Conservation (phyloP, 352 stramenopile species). For the Phytophthora palmivora region DNA sequence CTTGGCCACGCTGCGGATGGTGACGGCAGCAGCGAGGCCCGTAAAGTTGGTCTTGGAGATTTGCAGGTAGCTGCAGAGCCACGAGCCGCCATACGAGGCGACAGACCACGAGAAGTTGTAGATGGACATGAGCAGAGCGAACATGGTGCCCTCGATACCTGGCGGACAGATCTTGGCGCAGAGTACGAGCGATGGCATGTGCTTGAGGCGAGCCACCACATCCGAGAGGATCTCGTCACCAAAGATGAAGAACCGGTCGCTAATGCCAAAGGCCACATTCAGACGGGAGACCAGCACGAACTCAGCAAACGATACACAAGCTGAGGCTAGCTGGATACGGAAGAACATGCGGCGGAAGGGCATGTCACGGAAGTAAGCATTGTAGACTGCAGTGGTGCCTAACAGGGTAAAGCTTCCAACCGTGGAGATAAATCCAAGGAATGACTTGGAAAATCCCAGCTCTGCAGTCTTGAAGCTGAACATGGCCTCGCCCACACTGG, state of each 20-base stretch:
- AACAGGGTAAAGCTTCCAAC: slow-evolving; percentile 76
- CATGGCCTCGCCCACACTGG: slow-evolving; percentile 80
- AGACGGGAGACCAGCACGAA: slow-evolving; percentile 75
- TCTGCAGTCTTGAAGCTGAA: slow-evolving; percentile 88
- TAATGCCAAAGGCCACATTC: slow-evolving; percentile 65
- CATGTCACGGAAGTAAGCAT: slow-evolving; percentile 82
- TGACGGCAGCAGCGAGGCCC: slow-evolving; percentile 61
- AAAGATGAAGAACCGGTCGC: slow-evolving; percentile 84
- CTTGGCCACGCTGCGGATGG: slow-evolving; percentile 67
- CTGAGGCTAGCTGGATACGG: slow-evolving; percentile 75
- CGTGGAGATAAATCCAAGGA: slow-evolving; percentile 83
- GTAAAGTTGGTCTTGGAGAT: slow-evolving; percentile 82
- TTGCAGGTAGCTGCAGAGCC: slow-evolving; percentile 76
- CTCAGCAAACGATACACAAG: slow-evolving; percentile 68
- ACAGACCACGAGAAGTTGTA: slow-evolving; percentile 88
- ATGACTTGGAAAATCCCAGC: slow-evolving; percentile 77
- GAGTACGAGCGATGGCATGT: slow-evolving; percentile 96
- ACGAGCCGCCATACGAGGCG: slow-evolving; percentile 77
- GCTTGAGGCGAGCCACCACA: slow-evolving; percentile 80
- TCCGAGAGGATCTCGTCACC: slow-evolving; percentile 85
- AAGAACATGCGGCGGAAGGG: slow-evolving; percentile 83
- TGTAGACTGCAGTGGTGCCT: slow-evolving; percentile 77
- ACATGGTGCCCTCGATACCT: slow-evolving; percentile 97
- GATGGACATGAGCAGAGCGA: slow-evolving; percentile 91
- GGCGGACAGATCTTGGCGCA: slow-evolving; percentile 95